These are phyloP conservation scores for Limtongozyma cylindracea DNA, from an alignment of 805 yeast species.

Conservation along the genomic window DNA sequence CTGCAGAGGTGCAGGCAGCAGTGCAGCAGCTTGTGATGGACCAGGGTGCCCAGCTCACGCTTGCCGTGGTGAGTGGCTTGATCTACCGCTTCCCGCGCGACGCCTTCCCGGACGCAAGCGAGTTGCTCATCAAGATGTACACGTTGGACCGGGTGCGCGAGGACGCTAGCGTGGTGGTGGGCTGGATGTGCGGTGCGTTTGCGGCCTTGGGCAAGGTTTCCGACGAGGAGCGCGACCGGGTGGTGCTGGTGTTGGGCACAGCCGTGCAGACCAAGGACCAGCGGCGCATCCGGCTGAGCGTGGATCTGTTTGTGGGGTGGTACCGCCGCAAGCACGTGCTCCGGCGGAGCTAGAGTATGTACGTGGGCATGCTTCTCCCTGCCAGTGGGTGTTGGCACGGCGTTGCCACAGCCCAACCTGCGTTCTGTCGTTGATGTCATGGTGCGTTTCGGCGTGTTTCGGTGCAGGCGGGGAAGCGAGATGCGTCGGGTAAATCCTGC, in stretches of 20 bases:
- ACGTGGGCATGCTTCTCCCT: too few relatives aligned
- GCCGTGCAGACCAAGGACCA: constrained; percentile 46
- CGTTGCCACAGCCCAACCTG: too few relatives aligned
- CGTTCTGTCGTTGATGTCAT: too few relatives aligned
- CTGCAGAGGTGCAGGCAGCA: constrained; percentile 23
- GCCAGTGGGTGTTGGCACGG: too few relatives aligned
- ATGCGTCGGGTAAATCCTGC: too few relatives aligned
- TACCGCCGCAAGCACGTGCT: constrained; percentile 42
- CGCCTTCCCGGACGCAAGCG: constrained; percentile 41
- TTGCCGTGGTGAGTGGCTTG: constrained; percentile 34
- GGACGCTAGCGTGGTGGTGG: constrained; percentile 7
- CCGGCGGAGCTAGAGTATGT: too few relatives aligned
- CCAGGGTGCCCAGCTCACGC: constrained; percentile 31
- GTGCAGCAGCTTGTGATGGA: constrained; percentile 18
- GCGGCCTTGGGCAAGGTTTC: constrained; percentile 38
- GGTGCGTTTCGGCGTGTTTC: too few relatives aligned
- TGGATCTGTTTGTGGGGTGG: constrained; percentile 66
- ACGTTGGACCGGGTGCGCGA: constrained; percentile 19
- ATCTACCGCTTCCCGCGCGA: constrained; percentile 50
- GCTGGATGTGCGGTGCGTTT: constrained; percentile 40
- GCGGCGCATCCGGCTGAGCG: constrained; percentile 43
- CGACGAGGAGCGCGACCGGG: constrained; percentile 38
- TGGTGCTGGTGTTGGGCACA: constrained; percentile 25
- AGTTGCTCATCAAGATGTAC: constrained; percentile 38
- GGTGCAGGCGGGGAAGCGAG: too few relatives aligned